Evolutionary conservation across 2,329 filamentous ascomycete genomes (phyloP).

Genomic region (Colletotrichum sp.): DNA sequence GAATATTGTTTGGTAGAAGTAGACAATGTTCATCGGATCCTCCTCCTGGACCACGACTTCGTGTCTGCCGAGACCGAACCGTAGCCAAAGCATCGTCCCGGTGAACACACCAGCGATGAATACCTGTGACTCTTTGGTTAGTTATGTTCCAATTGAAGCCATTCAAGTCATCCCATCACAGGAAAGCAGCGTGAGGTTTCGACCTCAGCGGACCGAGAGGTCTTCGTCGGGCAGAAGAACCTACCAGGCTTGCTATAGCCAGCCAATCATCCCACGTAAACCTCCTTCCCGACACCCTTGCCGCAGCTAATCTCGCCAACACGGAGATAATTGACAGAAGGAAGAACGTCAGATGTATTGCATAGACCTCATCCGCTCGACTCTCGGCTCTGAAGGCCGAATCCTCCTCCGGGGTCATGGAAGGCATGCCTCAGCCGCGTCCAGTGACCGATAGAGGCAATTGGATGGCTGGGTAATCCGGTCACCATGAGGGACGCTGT

Average conservation of each 20-base stretch:
- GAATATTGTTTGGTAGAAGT: conserved; percentile 14
- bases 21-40: not conserved
- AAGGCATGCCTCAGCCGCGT: conserved; percentile 2
- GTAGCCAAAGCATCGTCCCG: conserved; percentile 13
- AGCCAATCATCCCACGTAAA: conserved; percentile 10
- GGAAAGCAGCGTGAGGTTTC: not conserved
- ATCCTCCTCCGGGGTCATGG: not conserved
- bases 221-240: not conserved
- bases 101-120: conserved; percentile 6
- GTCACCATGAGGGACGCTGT: not conserved
- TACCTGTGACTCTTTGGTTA: not conserved
- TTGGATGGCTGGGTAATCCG: not conserved
- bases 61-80: conserved; percentile 10
- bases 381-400: conserved; percentile 8
- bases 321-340: not conserved
- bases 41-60: conserved; percentile 1
- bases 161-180: not conserved
- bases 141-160: not conserved
- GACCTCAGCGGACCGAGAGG: not conserved
- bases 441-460: not conserved
- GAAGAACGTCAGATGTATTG: not conserved
- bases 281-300: not conserved
- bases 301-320: not conserved
- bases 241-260: not conserved
- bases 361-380: not conserved